Evolutionary conservation across 805 yeast species (phyloP).

Genomic region (Candida easanensis): DNA sequence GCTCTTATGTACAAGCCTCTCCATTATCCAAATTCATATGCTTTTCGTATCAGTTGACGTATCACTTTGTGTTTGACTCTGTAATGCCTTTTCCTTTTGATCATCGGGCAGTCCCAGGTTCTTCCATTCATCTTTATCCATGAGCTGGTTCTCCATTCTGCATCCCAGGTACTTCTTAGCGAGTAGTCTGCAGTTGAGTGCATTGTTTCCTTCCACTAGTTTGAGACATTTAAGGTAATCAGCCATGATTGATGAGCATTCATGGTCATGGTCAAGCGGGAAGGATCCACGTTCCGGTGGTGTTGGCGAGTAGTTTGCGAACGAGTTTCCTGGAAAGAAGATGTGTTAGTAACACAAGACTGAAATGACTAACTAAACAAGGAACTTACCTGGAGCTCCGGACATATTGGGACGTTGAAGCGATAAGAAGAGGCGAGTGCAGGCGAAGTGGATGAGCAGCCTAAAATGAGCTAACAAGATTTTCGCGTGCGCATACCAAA

Average conservation of each 20-base stretch:
- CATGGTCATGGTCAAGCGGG: constrained; percentile 87
- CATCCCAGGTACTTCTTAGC: constrained; percentile 84
- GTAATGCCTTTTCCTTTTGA: constrained; percentile 26
- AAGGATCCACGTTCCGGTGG: constrained; percentile 98
- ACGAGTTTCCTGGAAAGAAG: constrained; percentile 35
- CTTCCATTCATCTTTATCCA: constrained; percentile 58
- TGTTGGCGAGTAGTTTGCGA: constrained; percentile 63
- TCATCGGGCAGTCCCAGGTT: constrained; percentile 61
- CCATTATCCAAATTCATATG: too few relatives aligned
- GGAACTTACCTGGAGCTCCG: not conserved
- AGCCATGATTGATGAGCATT: constrained; percentile 74
- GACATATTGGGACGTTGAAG: not conserved
- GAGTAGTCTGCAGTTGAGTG: constrained; percentile 82
- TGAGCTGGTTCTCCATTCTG: constrained; percentile 77
- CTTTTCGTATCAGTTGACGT: not conserved
- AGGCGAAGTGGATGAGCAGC: too few relatives aligned
- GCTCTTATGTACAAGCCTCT: too few relatives aligned
- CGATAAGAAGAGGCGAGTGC: too few relatives aligned
- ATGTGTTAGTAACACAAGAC: too few relatives aligned
- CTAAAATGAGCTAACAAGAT: too few relatives aligned
- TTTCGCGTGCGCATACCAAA: too few relatives aligned
- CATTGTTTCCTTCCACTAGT: constrained; percentile 74
- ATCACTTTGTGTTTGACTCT: not conserved
- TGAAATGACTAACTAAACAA: too few relatives aligned
- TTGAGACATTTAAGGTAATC: constrained; percentile 77